Evolutionary conservation across 2,329 filamentous ascomycete species (phyloP).

Genomic region (Fusarium bactridioides): DNA sequence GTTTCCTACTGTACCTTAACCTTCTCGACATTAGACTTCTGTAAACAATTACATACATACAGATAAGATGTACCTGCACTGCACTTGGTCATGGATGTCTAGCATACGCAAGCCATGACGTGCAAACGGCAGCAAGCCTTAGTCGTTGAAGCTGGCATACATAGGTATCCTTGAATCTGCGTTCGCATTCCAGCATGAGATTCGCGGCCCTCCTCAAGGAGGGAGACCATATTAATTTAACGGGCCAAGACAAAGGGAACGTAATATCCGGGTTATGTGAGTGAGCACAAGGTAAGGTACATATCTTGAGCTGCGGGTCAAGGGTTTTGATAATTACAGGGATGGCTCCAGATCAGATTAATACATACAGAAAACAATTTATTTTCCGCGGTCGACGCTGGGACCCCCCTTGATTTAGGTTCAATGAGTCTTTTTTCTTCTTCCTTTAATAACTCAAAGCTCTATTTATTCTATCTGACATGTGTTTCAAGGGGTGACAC

Average conservation of each 20-base stretch:
- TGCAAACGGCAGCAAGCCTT: background rate
- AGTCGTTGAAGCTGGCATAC: background rate
- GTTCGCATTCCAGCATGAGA: slow-evolving; percentile 11
- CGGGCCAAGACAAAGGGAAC: background rate
- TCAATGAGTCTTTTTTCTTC: background rate
- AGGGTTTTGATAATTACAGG: background rate
- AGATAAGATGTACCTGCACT: background rate
- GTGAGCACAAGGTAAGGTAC: background rate
- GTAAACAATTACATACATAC: background rate
- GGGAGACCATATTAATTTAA: background rate
- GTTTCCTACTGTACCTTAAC: background rate
- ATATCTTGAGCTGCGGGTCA: slow-evolving; percentile 1
- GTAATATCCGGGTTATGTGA: background rate
- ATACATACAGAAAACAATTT: background rate
- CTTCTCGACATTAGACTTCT: background rate
- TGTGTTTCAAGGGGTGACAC: background rate
- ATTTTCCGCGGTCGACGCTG: background rate
- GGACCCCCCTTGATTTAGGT: background rate
- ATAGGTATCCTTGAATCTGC: background rate
- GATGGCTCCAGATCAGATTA: background rate
- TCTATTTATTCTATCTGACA: background rate
- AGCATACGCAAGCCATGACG: background rate
- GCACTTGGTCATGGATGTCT: background rate
- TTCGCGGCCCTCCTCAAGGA: background rate
- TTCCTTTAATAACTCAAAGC: background rate